Conservation (phyloP, 1,139 yeast genomes). For the Williopsis jadinii region DNA sequence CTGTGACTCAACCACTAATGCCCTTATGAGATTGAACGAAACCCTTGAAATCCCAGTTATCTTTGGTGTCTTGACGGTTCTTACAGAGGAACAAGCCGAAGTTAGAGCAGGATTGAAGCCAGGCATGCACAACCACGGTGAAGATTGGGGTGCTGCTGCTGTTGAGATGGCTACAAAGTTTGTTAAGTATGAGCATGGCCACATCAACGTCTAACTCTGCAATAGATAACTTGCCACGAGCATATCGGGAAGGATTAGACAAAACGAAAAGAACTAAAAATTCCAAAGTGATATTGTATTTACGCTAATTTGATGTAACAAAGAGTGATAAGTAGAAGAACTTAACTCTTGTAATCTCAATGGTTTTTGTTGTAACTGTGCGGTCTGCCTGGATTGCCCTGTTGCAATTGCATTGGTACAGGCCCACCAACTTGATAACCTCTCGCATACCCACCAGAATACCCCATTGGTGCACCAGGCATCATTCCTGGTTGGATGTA, state of each 20-base stretch:
- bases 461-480: neutral
- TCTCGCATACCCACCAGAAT: slow-evolving; percentile 3
- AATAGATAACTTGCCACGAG: too few species aligned
- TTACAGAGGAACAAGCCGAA: slow-evolving; percentile 90
- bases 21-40: slow-evolving; percentile 76
- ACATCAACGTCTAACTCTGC: too few species aligned
- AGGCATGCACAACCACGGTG: slow-evolving; percentile 89
- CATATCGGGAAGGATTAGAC: too few species aligned
- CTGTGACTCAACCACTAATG: slow-evolving; percentile 83
- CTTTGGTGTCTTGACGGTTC: slow-evolving; percentile 87
- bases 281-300: too few species aligned
- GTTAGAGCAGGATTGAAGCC: slow-evolving; percentile 89
- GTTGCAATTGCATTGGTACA: slow-evolving; percentile 4
- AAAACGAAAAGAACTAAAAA: too few species aligned
- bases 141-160: slow-evolving; percentile 99
- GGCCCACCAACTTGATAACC: slow-evolving; percentile 5
- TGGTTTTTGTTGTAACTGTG: too few species aligned
- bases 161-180: slow-evolving; percentile 79
- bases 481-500: slow-evolving; percentile 11
- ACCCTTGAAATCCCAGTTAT: slow-evolving; percentile 71
- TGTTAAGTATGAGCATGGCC: neutral
- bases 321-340: too few species aligned
- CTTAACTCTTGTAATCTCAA: too few species aligned
- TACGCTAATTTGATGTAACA: too few species aligned
- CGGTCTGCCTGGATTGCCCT: too few species aligned